These are phyloP conservation scores for Saturnispora zaruensis DNA, from an alignment of 805 yeast species.

Conservation along the genomic window DNA sequence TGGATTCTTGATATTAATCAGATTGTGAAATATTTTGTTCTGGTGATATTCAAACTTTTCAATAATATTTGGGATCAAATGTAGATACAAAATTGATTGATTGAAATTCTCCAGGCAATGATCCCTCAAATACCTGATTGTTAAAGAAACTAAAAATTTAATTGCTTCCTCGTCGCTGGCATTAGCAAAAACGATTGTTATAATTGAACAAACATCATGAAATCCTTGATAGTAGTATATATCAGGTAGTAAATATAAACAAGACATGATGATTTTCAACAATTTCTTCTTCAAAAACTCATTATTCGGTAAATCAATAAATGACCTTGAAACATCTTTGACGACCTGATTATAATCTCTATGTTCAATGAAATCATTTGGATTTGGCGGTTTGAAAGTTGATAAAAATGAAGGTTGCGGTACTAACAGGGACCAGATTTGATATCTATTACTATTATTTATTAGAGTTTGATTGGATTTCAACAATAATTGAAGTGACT, in stretches of 20 bases:
- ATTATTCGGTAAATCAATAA: conserved; percentile 32
- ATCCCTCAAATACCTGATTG: conserved; percentile 65
- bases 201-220: conserved; percentile 74
- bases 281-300: conserved; percentile 34
- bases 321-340: conserved; percentile 71
- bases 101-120: conserved; percentile 69
- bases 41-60: conserved; percentile 35
- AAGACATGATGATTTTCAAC: conserved; percentile 36
- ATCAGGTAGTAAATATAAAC: conserved; percentile 52
- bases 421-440: conserved; percentile 46
- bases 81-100: conserved; percentile 57
- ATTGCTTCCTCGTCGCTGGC: conserved; percentile 29
- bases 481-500: background rate
- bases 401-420: background rate
- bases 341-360: conserved; percentile 71
- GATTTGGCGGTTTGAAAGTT: background rate
- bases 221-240: conserved; percentile 85
- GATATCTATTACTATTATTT: conserved; percentile 31
- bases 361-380: conserved; percentile 32
- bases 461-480: conserved; percentile 40
- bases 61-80: conserved; percentile 56
- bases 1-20: conserved; percentile 41
- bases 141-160: conserved; percentile 43
- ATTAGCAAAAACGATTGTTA: conserved; percentile 42
- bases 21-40: conserved; percentile 25